Percentiles rank a stretch among this genome's conserved stretches.
Conservation (phyloP, 768 basidiomycete genomes). For the Termitomyces sp. region DNA sequence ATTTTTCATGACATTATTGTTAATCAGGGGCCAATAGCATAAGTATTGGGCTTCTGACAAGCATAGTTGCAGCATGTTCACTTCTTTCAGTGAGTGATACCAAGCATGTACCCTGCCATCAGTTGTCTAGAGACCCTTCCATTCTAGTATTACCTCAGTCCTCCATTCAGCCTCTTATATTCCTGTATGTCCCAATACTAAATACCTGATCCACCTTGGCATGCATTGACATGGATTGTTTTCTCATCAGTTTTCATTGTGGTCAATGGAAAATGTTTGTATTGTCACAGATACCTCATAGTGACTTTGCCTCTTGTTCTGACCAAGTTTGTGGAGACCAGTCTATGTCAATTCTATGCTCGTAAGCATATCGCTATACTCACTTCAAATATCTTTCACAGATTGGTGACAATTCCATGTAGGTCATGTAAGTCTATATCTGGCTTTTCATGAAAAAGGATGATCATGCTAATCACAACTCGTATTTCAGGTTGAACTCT, state of each 20-base stretch:
- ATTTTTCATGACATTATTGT: background rate
- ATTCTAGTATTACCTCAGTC: background rate
- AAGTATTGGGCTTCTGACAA: background rate
- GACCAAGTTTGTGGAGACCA: background rate
- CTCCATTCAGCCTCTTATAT: background rate
- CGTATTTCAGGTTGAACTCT: background rate
- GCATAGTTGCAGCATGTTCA: background rate
- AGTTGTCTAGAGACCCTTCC: background rate
- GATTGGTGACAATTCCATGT: background rate
- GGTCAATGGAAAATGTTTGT: background rate
- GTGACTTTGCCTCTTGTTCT: background rate
- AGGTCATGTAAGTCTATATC: background rate
- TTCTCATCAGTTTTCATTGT: background rate
- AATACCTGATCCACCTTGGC: background rate
- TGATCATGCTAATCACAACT: background rate
- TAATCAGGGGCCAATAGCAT: background rate
- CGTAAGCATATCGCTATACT: background rate
- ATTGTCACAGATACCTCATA: background rate
- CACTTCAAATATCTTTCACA: background rate
- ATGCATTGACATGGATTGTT: background rate
- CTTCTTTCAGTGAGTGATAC: background rate
- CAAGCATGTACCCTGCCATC: background rate
- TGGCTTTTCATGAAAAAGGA: background rate
- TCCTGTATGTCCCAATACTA: background rate
- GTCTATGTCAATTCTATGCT: background rate